These are phyloP conservation scores for Saccharomyces hybrid DNA, from an alignment of 1,139 yeast genomes.

Conservation along the genomic window DNA sequence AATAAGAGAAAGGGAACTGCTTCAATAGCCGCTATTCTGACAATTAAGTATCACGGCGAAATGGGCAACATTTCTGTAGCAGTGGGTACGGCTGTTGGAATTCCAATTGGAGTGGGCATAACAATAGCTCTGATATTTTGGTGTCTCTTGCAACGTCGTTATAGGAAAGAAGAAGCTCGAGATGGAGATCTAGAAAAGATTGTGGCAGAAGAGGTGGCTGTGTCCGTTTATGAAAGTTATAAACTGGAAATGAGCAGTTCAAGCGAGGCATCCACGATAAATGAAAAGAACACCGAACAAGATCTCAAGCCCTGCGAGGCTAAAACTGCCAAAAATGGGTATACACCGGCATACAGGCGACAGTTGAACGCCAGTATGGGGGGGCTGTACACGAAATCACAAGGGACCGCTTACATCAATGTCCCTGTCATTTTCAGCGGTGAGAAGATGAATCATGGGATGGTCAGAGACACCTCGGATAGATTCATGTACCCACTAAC, in stretches of 20 bases:
- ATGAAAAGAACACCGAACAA: conserved; percentile 4
- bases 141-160: conserved; percentile 29
- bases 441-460: neutral
- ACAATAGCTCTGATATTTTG: conserved; percentile 27
- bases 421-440: neutral
- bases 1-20: neutral
- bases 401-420: neutral
- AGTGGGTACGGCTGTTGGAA: conserved; percentile 40
- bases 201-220: conserved; percentile 17
- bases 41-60: neutral
- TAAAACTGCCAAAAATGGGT: neutral
- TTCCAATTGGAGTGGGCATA: conserved; percentile 33
- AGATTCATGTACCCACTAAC: conserved; percentile 5
- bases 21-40: neutral
- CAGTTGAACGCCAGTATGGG: neutral
- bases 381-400: neutral
- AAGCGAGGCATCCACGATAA: conserved; percentile 17
- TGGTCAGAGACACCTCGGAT: neutral
- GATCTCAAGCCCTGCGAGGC: neutral
- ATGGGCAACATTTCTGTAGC: conserved; percentile 30
- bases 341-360: neutral
- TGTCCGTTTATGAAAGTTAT: conserved; percentile 12
- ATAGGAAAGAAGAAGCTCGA: conserved; percentile 26
- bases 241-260: conserved; percentile 25
- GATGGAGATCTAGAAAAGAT: neutral